Conservation (phyloP, 768 basidiomycete species). For the Cantharellus cinnabarinus region DNA sequence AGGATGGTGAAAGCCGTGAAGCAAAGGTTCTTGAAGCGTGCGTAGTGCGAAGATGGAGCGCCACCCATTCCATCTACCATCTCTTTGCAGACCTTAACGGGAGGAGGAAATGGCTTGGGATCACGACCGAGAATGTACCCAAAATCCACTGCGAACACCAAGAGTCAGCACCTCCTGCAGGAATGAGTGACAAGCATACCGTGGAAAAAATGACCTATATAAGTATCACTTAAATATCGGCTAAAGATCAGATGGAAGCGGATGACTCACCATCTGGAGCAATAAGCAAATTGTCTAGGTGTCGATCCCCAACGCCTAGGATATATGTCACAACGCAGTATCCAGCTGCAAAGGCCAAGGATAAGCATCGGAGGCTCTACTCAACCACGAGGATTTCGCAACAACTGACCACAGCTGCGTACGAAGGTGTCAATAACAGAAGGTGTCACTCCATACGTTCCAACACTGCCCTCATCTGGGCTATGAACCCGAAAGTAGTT, state of each 20-base stretch:
- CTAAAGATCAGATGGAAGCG: not conserved
- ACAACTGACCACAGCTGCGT: constrained; percentile 63
- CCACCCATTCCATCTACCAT: constrained; percentile 99
- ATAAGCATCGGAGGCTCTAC: constrained; percentile 2
- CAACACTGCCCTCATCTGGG: constrained; percentile 87
- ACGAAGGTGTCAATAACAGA: constrained; percentile 91
- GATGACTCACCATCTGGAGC: constrained; percentile 61
- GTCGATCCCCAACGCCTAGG: constrained; percentile 90
- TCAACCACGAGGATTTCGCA: constrained; percentile 12
- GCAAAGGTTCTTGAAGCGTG: constrained; percentile 87
- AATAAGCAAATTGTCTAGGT: constrained; percentile 84
- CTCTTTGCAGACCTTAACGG: constrained; percentile 96
- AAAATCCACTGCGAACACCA: constrained; percentile 56
- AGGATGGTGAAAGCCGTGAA: constrained; percentile 96
- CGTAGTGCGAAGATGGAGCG: constrained; percentile 81
- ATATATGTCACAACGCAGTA: constrained; percentile 96
- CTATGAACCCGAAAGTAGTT: constrained; percentile 73
- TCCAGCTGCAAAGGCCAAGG: constrained; percentile 42
- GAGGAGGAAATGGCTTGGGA: constrained; percentile 92
- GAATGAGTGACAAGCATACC: constrained; percentile 24
- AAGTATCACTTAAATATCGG: not conserved
- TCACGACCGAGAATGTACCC: constrained; percentile 96
- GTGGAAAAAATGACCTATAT: constrained; percentile 82
- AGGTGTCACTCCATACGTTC: constrained; percentile 88
- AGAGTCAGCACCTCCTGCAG: not conserved